Base-by-base conservation (phyloP, 2,329 filamentous ascomycete genomes). In the Colletotrichum chrysophilum region DNA sequence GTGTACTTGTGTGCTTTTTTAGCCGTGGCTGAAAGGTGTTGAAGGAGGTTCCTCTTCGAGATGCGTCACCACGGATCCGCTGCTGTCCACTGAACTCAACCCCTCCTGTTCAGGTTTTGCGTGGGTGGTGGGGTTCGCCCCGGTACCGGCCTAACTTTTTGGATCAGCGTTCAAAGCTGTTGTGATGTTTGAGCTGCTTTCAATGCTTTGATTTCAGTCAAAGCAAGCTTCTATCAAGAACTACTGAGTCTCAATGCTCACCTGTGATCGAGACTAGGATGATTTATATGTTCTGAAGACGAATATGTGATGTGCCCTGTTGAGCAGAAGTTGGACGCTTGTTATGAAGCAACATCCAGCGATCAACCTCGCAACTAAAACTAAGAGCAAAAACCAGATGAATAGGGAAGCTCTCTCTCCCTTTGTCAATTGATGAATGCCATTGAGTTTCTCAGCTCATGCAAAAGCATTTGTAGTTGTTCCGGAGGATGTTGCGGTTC, bases 71-170 rank as follows among this genome's bases (percentile, higher is more conserved):
- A 55, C 64, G 43, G 43, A 3, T 52, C 43, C 43, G 43, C 38
- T 13, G 36, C 9, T 34, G 67, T 24, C 55, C 34, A 48, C 66
- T 65, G 28, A 65, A 55, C 43, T 13, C 43, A 52, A 52, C 70
- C 73, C 73, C 73, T 69, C 70, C 70, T 69, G 43, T 61, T 69
- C 70, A 69, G 65, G 67, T 69, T 76, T 76, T 74, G 74, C 67
- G 73, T 68, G 55, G 48, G 55, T 74, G 70, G 74, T 76, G 74
- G 74, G 74, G 74, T 74, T 75, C n/a, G 52, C 34, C 24, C 58
- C 70, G 74, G 74, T 76, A 73, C 70, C 56, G 48, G 74, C 70
- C 32, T 76, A 76, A 69, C 70, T 24, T 5, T 71, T 21, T 13
- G 13, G 43, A n/a, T 58, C 12, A n/a, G 14, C 38, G 7, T 55